A percentile compares a stretch with the other conserved stretches of the same genome.
phyloP scores from a whole-genome alignment of 2,329 filamentous ascomycete genomes.

The Fusarium udum region DNA sequence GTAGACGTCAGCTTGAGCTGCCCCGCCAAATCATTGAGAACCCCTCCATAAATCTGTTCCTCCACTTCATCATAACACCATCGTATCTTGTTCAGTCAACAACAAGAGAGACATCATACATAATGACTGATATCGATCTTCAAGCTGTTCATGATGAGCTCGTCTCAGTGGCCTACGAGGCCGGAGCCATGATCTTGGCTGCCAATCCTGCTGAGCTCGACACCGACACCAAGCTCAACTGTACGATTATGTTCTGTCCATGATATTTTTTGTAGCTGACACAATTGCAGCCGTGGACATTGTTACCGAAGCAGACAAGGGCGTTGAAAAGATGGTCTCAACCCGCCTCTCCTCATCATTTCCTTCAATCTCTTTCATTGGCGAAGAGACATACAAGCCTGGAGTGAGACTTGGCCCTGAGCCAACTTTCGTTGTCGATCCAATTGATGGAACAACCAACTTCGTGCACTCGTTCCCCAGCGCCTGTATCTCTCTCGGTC shows the following conservation, averaged over 20 bases:
- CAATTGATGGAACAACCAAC: slow-evolving; percentile 83
- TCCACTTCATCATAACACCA: slow-evolving; percentile 1
- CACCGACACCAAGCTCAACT: slow-evolving; percentile 72
- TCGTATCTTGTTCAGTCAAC: background rate
- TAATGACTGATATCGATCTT: slow-evolving; percentile 67
- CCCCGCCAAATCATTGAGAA: slow-evolving; percentile 33
- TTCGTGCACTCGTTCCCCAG: slow-evolving; percentile 80
- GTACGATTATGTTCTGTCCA: slow-evolving; percentile 51
- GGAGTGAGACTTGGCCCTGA: slow-evolving; percentile 69
- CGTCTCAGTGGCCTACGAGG: slow-evolving; percentile 67
- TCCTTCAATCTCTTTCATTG: slow-evolving; percentile 71
- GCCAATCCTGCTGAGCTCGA: slow-evolving; percentile 68
- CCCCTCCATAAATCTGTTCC: slow-evolving; percentile 39
- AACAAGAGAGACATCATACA: background rate
- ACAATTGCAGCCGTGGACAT: slow-evolving; percentile 67
- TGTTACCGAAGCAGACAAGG: slow-evolving; percentile 74
- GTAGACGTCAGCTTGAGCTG: slow-evolving; percentile 16
- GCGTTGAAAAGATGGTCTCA: slow-evolving; percentile 70
- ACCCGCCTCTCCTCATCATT: slow-evolving; percentile 61
- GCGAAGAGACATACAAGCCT: slow-evolving; percentile 79
- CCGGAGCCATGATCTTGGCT: slow-evolving; percentile 70
- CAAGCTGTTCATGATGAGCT: slow-evolving; percentile 70
- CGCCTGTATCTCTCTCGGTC: slow-evolving; percentile 80
- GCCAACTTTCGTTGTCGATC: slow-evolving; percentile 83
- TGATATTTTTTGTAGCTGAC: slow-evolving; percentile 3